Base-by-base conservation (phyloP, 371 early-diverging fungal genomes). In the Rhizopus arrhizus region DNA sequence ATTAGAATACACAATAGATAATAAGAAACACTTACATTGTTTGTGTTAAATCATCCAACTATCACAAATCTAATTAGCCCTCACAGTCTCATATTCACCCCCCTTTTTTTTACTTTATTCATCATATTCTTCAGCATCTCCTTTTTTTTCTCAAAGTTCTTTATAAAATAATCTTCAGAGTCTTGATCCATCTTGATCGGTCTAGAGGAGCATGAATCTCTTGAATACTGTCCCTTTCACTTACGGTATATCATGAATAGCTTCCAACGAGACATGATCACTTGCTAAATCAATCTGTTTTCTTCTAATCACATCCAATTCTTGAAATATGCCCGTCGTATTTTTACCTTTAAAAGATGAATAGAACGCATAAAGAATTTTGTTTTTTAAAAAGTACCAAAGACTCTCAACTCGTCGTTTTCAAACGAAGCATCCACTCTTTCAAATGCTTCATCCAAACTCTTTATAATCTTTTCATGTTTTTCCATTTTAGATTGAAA, bases 21-120 rank as follows among this genome's bases (percentile, higher is more conserved):
- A 58, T 40, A 8, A 32, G n/a, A 31, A 38, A 28, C 10, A 15
- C 53, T 66, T 58, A 66, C 67, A 66, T 66, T 35, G 67, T 16
- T 55, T 59, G 47, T 5, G 67, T 62, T 22, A 66, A 34, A 51
- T 66, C 62, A 40, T 66, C 67, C 48, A 66, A 36, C 67, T 66
- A 42, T 22, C 29, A 33, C 41, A 38, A 22, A 22, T 22, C 9
- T n/a, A n/a, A n/a, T n/a, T n/a, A n/a, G n/a, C n/a, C n/a, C n/a
- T n/a, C n/a, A n/a, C n/a, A n/a, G n/a, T n/a, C n/a, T n/a, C n/a
- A n/a, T n/a, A n/a, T n/a, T n/a, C n/a, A n/a, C n/a, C n/a, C n/a
- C n/a, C n/a, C n/a, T n/a, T n/a, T n/a, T n/a, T n/a, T n/a, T n/a
- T 54, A 66, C 66, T 58, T 66, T 66, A 40, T 45, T 34, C 67